Evolutionary conservation across 2,329 filamentous ascomycete species (phyloP), one percentile per base, ranked within the genome.

Genomic region (Aspergillus latus): DNA sequence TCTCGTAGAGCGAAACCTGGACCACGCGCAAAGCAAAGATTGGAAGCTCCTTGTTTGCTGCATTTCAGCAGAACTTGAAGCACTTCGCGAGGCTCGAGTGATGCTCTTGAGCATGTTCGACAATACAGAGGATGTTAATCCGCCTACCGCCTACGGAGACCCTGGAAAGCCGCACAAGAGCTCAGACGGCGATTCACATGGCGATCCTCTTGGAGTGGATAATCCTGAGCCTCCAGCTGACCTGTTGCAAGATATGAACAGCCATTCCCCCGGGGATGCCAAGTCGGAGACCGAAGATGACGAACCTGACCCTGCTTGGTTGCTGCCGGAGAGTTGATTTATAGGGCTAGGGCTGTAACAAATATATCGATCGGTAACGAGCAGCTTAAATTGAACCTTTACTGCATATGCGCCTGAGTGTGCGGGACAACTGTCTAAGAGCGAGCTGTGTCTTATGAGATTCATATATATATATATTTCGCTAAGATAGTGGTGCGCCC

Each of bases 1-100:
- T 1, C 74, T 74, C 10, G 67, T 87, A 8, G 76, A 84, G 60
- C 68, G 71, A 2, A 78, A 82, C 54, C 65, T 83, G 50, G 73
- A 78, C 11, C 62, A 78, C 15, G 82, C 84, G 1, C 78, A 83
- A 52, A 72, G 75, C 4, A 78, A 76, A 47, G 76, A 79, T 49
- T 88, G 85, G 85, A 86, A 81, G 52, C 69, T 87, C 16, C 75
- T 88, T 30, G 78, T 86, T 28, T 84, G 81, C 56, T 84, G 83
- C 52, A 82, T 87, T 57, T 82, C 82, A 3, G 83, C 85, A 1
- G 85, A 88, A 65, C 70, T 86, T 2, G 83, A 85, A 60, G 83
- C 85, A 5, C 68, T 80, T 45, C 66, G 66, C 37, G 70, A 77
- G 64, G 78, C 73, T 11, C 67, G 66, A 56, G 59, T 52, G 8